Evolutionary conservation across 768 basidiomycete species (phyloP).

Genomic region (Hortiboletus flavorubellus): DNA sequence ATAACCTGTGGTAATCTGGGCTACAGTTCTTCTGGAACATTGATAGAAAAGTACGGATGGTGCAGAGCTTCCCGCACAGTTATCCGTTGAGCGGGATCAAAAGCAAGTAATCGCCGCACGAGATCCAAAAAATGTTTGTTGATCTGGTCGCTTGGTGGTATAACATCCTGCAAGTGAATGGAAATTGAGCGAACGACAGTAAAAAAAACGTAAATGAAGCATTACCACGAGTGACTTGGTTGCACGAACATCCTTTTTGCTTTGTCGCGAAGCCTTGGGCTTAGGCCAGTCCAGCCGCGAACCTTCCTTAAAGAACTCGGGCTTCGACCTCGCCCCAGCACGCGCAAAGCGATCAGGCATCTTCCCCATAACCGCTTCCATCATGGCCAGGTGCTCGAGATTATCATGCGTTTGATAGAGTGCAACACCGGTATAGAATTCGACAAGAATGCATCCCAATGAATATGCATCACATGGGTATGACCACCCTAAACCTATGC

Average conservation of each 20-base stretch:
- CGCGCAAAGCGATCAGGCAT: constrained; percentile 88
- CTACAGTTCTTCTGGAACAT: constrained; percentile 67
- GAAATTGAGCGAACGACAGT: background rate
- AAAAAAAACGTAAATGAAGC: constrained; percentile 22
- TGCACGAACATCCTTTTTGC: constrained; percentile 89
- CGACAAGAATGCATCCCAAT: constrained; percentile 96
- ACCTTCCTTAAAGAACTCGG: constrained; percentile 91
- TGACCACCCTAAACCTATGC: constrained; percentile 92
- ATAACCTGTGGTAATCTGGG: constrained; percentile 32
- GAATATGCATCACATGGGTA: constrained; percentile 99
- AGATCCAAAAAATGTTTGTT: constrained; percentile 86
- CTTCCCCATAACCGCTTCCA: constrained; percentile 99
- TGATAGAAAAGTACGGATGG: constrained; percentile 80
- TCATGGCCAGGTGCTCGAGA: constrained; percentile 98
- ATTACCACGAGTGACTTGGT: constrained; percentile 73
- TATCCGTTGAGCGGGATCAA: constrained; percentile 86
- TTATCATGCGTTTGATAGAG: constrained; percentile 99
- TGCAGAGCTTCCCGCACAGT: constrained; percentile 83
- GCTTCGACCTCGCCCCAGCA: constrained; percentile 71
- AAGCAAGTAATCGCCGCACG: constrained; percentile 81
- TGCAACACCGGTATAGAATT: constrained; percentile 96
- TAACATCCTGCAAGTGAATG: constrained; percentile 62
- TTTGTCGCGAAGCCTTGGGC: constrained; percentile 81
- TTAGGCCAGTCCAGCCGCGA: constrained; percentile 90
- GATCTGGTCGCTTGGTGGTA: constrained; percentile 67